Evolutionary conservation across 257 asterid species (phyloP).

Genomic region (Nicotiana sylvestris): DNA sequence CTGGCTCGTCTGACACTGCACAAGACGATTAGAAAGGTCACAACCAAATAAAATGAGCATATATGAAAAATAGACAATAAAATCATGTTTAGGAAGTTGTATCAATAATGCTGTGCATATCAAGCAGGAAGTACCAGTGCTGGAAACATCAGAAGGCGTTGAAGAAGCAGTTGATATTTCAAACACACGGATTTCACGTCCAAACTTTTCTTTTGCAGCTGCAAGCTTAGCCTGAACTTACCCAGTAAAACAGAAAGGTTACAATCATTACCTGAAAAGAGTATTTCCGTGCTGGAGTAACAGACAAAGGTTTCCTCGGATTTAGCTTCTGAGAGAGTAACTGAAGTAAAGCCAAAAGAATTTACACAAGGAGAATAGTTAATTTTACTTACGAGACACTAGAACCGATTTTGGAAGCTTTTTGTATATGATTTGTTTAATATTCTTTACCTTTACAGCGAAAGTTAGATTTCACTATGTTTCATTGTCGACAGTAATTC

Average conservation of each 20-base stretch:
- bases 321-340: not conserved
- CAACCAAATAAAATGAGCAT: not conserved
- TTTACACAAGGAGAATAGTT: not conserved
- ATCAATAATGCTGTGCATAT: not conserved
- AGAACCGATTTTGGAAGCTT: not conserved
- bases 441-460: not conserved
- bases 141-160: conserved; percentile 39
- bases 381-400: not conserved
- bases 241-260: not conserved
- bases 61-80: not conserved
- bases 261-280: not conserved
- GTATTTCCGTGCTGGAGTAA: not conserved
- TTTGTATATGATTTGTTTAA: not conserved
- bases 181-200: conserved; percentile 75
- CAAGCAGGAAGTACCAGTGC: conserved; percentile 35
- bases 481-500: not conserved
- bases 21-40: not conserved
- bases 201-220: conserved; percentile 79
- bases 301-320: not conserved
- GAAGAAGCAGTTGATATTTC: conserved; percentile 62
- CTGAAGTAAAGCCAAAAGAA: not conserved
- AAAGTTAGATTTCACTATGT: not conserved
- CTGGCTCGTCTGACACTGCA: conserved; percentile 57
- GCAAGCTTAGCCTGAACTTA: conserved; percentile 59
- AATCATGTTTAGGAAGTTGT: not conserved